Base-by-base conservation (phyloP, 768 basidiomycete species). In the Sarcodon aspratus region DNA sequence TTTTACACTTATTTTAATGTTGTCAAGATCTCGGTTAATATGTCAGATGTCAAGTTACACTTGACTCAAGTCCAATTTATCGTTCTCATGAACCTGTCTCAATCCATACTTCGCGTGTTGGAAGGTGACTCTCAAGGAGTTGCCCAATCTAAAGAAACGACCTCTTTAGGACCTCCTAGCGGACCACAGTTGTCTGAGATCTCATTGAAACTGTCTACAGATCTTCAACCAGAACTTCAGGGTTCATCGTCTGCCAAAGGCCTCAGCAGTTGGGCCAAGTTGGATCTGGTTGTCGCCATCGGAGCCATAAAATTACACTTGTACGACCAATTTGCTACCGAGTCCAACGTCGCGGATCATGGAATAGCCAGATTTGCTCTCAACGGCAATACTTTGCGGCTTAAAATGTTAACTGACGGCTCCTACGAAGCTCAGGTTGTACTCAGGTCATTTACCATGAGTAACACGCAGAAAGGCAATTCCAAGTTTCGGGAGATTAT, bases 401-500 rank as follows among this genome's bases (percentile, higher is more conserved):
- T 87, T 57, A 95, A 96, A 65, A 71, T 80, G 57, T 72, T 91
- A 21, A 84, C 83, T 15, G 80, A 94, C 61, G 84, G 87, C 15
- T 77, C 89, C n/a, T 72, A 77, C 51, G 91, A 96, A 62, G 82
- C 85, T 2, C 93, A 96, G 64, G 67, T 97, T 44, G 73, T 92
- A 27, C 65, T 97, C n/a, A 80, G 82, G 56, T 94, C 95, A 0
- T 84, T 98, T 59, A 91, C 91, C 1, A 84, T 97, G 73, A 81
- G 76, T 63, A 94, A 95, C 61, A 97, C 83, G 2, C 74, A 84
- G 47, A 77, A 87, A 0, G 89, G 90, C 7, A 70, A 71, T 44
- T 86, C 90, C 21, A 83, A 77, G 57, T 97, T 93, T 70, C 79
- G 93, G 37, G 94, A 98, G 63, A 93, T 99, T 49, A 88, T 99